Percentiles rank a stretch among this genome's conserved stretches.
phyloP scores from a whole-genome alignment of 2,329 filamentous ascomycete species.

The Epichloe aotearoae region DNA sequence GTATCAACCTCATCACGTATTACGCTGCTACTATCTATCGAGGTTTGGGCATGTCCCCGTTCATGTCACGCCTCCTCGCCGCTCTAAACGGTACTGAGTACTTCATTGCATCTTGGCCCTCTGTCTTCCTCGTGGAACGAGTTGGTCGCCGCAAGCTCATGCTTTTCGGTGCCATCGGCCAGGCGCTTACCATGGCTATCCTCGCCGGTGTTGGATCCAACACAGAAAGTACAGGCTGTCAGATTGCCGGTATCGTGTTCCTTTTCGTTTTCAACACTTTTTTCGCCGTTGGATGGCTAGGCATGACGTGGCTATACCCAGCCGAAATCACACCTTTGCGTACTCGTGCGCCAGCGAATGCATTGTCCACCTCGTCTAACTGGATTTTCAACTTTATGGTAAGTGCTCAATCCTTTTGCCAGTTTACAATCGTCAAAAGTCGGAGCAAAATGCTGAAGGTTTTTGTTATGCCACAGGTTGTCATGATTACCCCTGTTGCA shows the following conservation, averaged over 20 bases:
- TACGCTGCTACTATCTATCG: constrained; percentile 48
- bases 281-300: constrained; percentile 46
- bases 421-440: neutral
- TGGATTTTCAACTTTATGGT: constrained; percentile 51
- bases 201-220: constrained; percentile 41
- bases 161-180: constrained; percentile 52
- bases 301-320: constrained; percentile 51
- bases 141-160: constrained; percentile 58
- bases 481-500: constrained; percentile 48
- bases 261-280: constrained; percentile 48
- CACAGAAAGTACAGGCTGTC: constrained; percentile 32
- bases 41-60: constrained; percentile 37
- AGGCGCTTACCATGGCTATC: constrained; percentile 52
- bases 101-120: constrained; percentile 50
- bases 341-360: constrained; percentile 49
- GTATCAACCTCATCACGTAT: constrained; percentile 50
- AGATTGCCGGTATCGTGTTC: constrained; percentile 51
- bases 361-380: constrained; percentile 39
- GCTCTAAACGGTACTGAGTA: constrained; percentile 31
- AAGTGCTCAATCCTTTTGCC: constrained; percentile 1
- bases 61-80: constrained; percentile 45
- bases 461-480: constrained; percentile 24
- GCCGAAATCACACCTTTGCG: constrained; percentile 54
- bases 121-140: constrained; percentile 49
- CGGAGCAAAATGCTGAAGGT: neutral